These are phyloP conservation scores for Wickerhamomyces kurtzmanii DNA, from an alignment of 805 yeast genomes.

Conservation along the genomic window DNA sequence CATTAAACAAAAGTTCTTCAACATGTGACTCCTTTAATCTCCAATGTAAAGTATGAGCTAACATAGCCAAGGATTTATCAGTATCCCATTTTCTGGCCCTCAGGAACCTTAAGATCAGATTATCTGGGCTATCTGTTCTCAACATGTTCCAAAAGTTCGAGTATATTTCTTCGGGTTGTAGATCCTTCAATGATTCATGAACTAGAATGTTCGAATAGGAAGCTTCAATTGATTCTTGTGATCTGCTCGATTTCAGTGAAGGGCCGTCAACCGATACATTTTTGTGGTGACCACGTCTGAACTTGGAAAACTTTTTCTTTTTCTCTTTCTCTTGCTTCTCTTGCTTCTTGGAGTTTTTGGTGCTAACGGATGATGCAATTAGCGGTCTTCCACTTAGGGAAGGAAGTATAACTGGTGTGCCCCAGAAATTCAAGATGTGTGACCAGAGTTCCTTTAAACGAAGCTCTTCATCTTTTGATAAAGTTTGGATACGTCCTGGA, in stretches of 20 bases:
- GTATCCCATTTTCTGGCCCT: conserved; percentile 85
- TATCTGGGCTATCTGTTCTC: conserved; percentile 78
- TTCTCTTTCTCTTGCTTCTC: conserved; percentile 7
- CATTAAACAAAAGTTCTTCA: conserved; percentile 53
- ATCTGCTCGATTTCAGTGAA: conserved; percentile 15
- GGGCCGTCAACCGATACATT: conserved; percentile 6
- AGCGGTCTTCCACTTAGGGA: conserved; percentile 5
- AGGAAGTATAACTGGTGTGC: conserved; percentile 26
- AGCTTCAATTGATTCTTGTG: conserved; percentile 19
- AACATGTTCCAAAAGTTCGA: conserved; percentile 47
- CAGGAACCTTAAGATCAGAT: conserved; percentile 60
- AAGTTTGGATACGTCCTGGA: conserved; percentile 33
- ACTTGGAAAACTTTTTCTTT: conserved; percentile 16
- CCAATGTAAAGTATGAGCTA: conserved; percentile 70
- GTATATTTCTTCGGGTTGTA: conserved; percentile 42
- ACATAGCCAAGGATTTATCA: conserved; percentile 59
- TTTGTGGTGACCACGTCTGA: conserved; percentile 10
- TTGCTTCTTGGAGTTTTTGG: conserved; percentile 2
- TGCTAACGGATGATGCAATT: conserved; percentile 5
- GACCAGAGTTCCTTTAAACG: conserved; percentile 67
- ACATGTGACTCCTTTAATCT: conserved; percentile 51
- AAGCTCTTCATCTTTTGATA: conserved; percentile 49
- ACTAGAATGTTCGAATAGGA: conserved; percentile 26
- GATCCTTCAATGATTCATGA: conserved; percentile 38
- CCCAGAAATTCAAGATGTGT: conserved; percentile 49